phyloP scores from a whole-genome alignment of 1,284 basidiomycete genomes.

The Leccinum subrobustum region DNA sequence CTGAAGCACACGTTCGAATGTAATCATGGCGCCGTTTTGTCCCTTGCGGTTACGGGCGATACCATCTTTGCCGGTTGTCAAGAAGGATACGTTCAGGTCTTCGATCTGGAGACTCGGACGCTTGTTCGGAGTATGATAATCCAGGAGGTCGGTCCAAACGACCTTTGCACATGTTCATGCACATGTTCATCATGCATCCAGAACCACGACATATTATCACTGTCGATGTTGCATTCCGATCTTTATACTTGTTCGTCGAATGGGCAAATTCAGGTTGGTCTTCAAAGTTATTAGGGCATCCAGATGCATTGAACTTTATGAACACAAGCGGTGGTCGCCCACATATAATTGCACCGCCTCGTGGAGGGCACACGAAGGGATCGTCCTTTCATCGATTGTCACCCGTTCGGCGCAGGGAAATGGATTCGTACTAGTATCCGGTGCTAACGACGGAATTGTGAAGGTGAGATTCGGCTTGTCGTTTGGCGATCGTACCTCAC shows the following conservation, averaged over 20 bases:
- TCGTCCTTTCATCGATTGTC: slow-evolving; percentile 76
- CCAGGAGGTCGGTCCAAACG: slow-evolving; percentile 56
- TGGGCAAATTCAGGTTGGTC: slow-evolving; percentile 69
- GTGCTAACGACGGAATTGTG: slow-evolving; percentile 82
- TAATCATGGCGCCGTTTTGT: slow-evolving; percentile 72
- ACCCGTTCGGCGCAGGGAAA: slow-evolving; percentile 35
- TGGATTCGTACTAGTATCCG: slow-evolving; percentile 64
- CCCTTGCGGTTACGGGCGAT: slow-evolving; percentile 72
- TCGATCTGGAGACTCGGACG: slow-evolving; percentile 88
- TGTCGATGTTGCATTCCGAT: slow-evolving; percentile 74
- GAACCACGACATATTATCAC: slow-evolving; percentile 77
- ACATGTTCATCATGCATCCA: slow-evolving; percentile 26
- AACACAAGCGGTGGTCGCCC: slow-evolving; percentile 67
- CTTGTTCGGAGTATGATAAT: slow-evolving; percentile 85
- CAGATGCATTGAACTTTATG: slow-evolving; percentile 5
- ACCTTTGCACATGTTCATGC: background rate
- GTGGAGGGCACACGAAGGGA: slow-evolving; percentile 80
- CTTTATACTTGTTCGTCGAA: slow-evolving; percentile 84
- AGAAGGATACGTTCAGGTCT: slow-evolving; percentile 89
- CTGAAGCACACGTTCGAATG: slow-evolving; percentile 64
- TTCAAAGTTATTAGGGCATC: slow-evolving; percentile 6
- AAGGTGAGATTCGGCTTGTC: slow-evolving; percentile 50
- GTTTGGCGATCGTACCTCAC: background rate
- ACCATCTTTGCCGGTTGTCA: slow-evolving; percentile 93
- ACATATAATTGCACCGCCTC: slow-evolving; percentile 81